Percentiles rank a stretch among this genome's conserved stretches.
phyloP scores from a whole-genome alignment of 768 basidiomycete species.

The Paxillus ammoniavirescens region DNA sequence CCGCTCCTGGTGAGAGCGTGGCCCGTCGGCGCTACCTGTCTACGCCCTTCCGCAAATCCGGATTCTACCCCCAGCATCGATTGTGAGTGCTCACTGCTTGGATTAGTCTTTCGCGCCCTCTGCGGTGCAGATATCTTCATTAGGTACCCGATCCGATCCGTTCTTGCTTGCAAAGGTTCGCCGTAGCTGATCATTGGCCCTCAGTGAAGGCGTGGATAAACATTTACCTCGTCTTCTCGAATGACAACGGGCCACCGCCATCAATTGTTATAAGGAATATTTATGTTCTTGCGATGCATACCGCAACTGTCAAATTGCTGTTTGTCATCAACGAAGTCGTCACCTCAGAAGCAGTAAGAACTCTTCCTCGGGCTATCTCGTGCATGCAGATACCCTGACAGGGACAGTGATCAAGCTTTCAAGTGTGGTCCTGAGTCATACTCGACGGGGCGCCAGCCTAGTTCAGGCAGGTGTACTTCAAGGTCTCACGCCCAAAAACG shows the following conservation, averaged over 20 bases:
- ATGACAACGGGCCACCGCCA: conserved; percentile 53
- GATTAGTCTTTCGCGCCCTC: too few species aligned
- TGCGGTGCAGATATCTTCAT: background rate
- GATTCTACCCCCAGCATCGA: background rate
- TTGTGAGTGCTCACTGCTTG: background rate
- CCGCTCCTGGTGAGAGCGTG: conserved; percentile 1
- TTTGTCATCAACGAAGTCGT: conserved; percentile 63
- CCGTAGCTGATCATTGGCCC: conserved; percentile 56
- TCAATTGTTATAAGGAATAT: conserved; percentile 57
- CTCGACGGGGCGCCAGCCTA: too few species aligned
- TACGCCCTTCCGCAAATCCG: background rate
- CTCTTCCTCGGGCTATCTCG: too few species aligned
- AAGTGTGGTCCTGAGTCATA: too few species aligned
- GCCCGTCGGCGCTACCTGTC: background rate
- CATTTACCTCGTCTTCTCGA: conserved; percentile 55
- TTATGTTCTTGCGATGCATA: conserved; percentile 52
- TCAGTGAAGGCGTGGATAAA: conserved; percentile 56
- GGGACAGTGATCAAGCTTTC: too few species aligned
- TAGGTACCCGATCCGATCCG: conserved; percentile 50
- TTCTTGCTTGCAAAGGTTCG: conserved; percentile 42
- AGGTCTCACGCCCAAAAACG: background rate
- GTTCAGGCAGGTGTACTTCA: conserved; percentile 16
- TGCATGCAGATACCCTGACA: too few species aligned
- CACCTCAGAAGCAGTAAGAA: too few species aligned
- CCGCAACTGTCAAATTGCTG: conserved; percentile 60